Base-by-base conservation (phyloP, 2,329 filamentous ascomycete genomes). In the Aspergillus jensenii region DNA sequence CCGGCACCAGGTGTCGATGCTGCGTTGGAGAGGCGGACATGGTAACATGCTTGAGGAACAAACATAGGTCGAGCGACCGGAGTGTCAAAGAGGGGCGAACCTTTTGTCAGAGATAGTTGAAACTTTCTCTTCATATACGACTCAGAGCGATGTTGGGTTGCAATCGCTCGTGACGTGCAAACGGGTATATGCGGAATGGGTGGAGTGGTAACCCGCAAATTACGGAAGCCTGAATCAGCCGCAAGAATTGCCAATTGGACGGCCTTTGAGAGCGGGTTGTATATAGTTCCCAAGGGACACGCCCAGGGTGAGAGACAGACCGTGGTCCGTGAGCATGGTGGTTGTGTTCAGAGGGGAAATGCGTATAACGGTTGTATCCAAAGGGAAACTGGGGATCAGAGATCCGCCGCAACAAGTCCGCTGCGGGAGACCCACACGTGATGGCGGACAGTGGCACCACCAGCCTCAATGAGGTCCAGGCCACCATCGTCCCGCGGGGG, bases 1-100 rank as follows among this genome's bases (percentile, higher is more conserved):
- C 67, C 2, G 67, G 67, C 14, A 63, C 62, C 45, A 71, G 57
- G 9, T 62, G 61, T 17, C 68, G 67, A 55, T 67, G 68, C 43
- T 65, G 59, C 21, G 54, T 37, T 33, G 60, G 45, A 40, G 52
- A 48, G n/a, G 68, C 45, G 9, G 53, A 11, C 46, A 56, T 51
- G 59, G 40, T 31, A 31, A 31, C 27, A 31, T 47, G 40, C 27
- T 52, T 17, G 31, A 33, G 12, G 33, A 15, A 17, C 17, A 23
- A 9, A 48, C 35, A 19, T 27, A 15, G 27, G 6, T 9, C 6
- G 25, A 46, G 25, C n/a, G 12, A 46, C 44, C 44, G n/a, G 23
- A 8, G 12, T 46, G 14, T 15, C 27, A 23, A 46, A 17, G 11
- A 2, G 8, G 6, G 15, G 25, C 23, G 14, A 27, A 8, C 14